phyloP scores from a whole-genome alignment of 2,329 filamentous ascomycete species.

The Curvularia hawaiiensis region DNA sequence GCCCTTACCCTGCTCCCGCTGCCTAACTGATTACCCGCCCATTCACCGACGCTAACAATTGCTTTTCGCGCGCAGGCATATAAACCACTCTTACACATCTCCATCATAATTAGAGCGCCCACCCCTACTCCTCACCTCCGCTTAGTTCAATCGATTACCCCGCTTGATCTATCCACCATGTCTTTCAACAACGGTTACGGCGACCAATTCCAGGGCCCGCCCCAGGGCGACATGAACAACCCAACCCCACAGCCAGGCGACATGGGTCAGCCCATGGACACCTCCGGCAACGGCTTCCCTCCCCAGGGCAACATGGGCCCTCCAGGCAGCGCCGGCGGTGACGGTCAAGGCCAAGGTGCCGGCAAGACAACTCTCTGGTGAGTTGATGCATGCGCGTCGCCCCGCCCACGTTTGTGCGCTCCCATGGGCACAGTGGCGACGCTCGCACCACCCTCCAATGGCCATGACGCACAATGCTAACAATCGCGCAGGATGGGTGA shows the following conservation, averaged over 20 bases:
- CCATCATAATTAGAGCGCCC: conserved; percentile 39
- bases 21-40: conserved; percentile 20
- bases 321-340: conserved; percentile 45
- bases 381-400: conserved; percentile 26
- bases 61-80: conserved; percentile 28
- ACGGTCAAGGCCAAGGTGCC: conserved; percentile 48
- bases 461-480: conserved; percentile 25
- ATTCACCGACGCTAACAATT: conserved; percentile 37
- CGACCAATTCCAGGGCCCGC: conserved; percentile 65
- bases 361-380: conserved; percentile 61
- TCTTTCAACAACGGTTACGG: conserved; percentile 69
- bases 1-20: conserved; percentile 12
- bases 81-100: conserved; percentile 29
- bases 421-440: not conserved
- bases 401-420: not conserved
- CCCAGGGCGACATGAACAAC: conserved; percentile 57
- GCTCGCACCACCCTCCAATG: too few species aligned
- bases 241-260: conserved; percentile 52
- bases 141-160: conserved; percentile 22
- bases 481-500: conserved; percentile 84
- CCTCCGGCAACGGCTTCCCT: conserved; percentile 56
- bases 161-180: conserved; percentile 55
- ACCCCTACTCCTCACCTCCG: conserved; percentile 26
- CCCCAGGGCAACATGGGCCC: conserved; percentile 54
- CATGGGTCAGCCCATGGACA: conserved; percentile 64